Base-by-base conservation (phyloP, 164 flowering plant genomes). In the Magnolia sinica region DNA sequence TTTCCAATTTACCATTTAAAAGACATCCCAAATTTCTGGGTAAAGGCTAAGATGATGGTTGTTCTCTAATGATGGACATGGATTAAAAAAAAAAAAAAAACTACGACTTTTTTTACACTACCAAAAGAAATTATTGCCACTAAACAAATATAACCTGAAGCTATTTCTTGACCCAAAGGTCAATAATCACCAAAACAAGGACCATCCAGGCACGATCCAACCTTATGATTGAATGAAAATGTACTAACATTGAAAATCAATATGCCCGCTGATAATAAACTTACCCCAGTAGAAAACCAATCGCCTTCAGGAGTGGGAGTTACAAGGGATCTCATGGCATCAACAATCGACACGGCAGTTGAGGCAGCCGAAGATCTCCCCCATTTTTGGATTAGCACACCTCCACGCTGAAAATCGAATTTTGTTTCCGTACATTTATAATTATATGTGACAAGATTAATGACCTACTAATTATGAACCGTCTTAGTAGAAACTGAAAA, bases 311-410 rank as follows among this genome's bases (percentile, higher is more conserved):
- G 97, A 10, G 99, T 96, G 10, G 99, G 99, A 81, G 89, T 91
- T 49, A 91, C 81, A 29, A 96, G 90, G 76, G 99, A 94, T 79
- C 81, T 86, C 20, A 96, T 94, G 74, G 91, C 98, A 83, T 96
- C 97, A 72, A 80, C 97, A 76, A 96, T 87, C 20, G 99, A 96
- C 49, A 96, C 97, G 64, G 99, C 88, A 74, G 99, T 96, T 55
- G 99, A 96, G 64, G 99, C 99, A 76, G 97, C 99, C 59, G 98
- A 96, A 69, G 99, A 96, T 85, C 99, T 88, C 75, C 98, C 98
- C 99, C 99, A 96, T 86, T 96, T 96, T 86, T 96, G 51, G 81
- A 96, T 96, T 58, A 96, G 84, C 14, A 77, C 90, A 2, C 99
- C 99, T 78, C 99, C 98, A 86, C 99, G 91, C 98, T 95, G 88